Conservation (phyloP, 441 rosid species). For the Bocquillonia castaneifolia region DNA sequence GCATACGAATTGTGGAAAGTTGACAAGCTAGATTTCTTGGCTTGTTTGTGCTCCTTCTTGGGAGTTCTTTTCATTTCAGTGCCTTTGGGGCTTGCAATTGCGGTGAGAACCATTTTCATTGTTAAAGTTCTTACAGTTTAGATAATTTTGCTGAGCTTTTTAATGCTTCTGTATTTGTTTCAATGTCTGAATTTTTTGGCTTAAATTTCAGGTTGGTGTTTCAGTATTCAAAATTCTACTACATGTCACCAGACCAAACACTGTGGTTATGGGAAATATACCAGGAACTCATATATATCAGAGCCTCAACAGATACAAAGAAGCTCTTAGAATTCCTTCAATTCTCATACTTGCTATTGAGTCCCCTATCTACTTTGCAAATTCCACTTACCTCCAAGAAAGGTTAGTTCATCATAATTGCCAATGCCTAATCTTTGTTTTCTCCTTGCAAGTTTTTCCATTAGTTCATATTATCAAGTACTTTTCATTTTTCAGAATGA, state of each 20-base stretch:
- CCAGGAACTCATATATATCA: constrained; percentile 73
- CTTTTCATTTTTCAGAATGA: no score
- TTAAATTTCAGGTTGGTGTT: constrained; percentile 64
- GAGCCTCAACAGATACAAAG: constrained; percentile 58
- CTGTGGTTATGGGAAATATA: constrained; percentile 66
- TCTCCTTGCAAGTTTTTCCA: no score
- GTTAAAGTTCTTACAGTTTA: neutral
- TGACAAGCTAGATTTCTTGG: constrained; percentile 86
- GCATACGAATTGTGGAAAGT: constrained; percentile 75
- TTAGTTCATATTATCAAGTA: no score
- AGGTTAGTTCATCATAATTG: constrained; percentile 38
- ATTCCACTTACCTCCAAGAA: constrained; percentile 82
- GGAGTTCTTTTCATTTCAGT: constrained; percentile 94
- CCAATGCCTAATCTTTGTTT: no score
- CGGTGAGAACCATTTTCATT: constrained; percentile 36
- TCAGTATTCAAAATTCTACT: constrained; percentile 79
- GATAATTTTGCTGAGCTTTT: neutral
- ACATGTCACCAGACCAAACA: constrained; percentile 85
- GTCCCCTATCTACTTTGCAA: constrained; percentile 86
- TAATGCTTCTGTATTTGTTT: neutral
- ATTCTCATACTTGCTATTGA: constrained; percentile 72
- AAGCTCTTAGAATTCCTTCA: constrained; percentile 65
- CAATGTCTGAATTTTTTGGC: neutral
- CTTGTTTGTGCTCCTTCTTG: constrained; percentile 80
- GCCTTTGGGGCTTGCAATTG: constrained; percentile 79